Conservation (phyloP, 73 alveolate genomes). For the Blepharisma japonicum region DNA sequence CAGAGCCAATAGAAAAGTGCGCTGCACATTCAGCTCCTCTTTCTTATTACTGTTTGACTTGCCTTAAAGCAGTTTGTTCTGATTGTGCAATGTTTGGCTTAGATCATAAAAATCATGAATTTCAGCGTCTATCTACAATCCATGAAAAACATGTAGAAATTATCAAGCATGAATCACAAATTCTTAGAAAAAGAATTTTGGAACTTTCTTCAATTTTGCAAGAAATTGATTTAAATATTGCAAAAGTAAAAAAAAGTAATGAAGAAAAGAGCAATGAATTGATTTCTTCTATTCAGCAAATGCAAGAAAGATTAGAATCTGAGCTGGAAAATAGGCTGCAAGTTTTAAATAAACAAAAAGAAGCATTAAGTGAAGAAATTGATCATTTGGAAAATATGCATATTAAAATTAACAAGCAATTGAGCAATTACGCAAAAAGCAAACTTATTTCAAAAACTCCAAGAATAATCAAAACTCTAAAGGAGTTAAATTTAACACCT, state of each 20-base stretch:
- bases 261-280: conserved; percentile 86
- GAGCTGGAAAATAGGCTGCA: conserved; percentile 54
- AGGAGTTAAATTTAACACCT: conserved; percentile 50
- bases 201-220: neutral
- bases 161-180: conserved; percentile 62
- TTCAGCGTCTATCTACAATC: conserved; percentile 80
- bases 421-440: conserved; percentile 44
- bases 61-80: conserved; percentile 89
- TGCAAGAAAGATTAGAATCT: conserved; percentile 62
- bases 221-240: conserved; percentile 28
- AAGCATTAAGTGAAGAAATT: conserved; percentile 43
- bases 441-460: conserved; percentile 60
- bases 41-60: conserved; percentile 83
- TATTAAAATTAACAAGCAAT: conserved; percentile 13
- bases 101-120: conserved; percentile 86
- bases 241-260: conserved; percentile 59
- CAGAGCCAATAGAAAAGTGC: conserved; percentile 61
- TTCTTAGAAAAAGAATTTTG: conserved; percentile 33
- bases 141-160: conserved; percentile 64
- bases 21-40: conserved; percentile 71
- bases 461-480: conserved; percentile 47
- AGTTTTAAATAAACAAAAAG: conserved; percentile 38
- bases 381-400: conserved; percentile 33
- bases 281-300: conserved; percentile 65
- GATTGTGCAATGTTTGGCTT: conserved; percentile 93